Conservation (phyloP, 1,284 basidiomycete genomes). For the Cystobasidium pallidum region DNA sequence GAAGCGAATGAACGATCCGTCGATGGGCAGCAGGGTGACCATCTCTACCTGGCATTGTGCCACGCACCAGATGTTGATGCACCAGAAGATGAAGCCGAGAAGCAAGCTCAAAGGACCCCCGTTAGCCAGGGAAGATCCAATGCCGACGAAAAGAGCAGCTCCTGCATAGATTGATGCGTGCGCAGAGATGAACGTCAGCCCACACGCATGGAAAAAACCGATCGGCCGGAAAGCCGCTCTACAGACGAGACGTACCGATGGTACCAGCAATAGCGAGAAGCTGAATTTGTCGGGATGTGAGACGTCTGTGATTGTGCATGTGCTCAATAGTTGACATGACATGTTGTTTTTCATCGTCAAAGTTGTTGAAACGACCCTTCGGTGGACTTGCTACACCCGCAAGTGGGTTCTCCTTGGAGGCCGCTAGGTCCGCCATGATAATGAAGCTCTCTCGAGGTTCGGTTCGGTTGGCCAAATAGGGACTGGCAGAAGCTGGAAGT, state of each 20-base stretch:
- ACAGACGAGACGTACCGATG: constrained; percentile 15
- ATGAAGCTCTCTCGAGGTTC: constrained; percentile 1
- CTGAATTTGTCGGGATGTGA: constrained; percentile 40
- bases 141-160: constrained; percentile 44
- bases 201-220: background rate
- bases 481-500: background rate
- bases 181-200: background rate
- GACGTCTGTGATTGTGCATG: constrained; percentile 43
- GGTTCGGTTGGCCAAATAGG: background rate
- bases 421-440: constrained; percentile 26
- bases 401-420: constrained; percentile 31
- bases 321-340: constrained; percentile 33
- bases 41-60: constrained; percentile 47
- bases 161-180: background rate
- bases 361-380: background rate
- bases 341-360: constrained; percentile 24
- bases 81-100: constrained; percentile 41
- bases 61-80: constrained; percentile 33
- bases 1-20: constrained; percentile 46
- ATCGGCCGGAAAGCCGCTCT: background rate
- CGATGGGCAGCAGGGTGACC: constrained; percentile 42
- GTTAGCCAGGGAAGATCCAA: constrained; percentile 36
- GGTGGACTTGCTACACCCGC: constrained; percentile 35
- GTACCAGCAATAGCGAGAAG: constrained; percentile 44
- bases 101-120: constrained; percentile 42